Conservation (phyloP, 306 rosid genomes). For the Trifolium dubium region DNA sequence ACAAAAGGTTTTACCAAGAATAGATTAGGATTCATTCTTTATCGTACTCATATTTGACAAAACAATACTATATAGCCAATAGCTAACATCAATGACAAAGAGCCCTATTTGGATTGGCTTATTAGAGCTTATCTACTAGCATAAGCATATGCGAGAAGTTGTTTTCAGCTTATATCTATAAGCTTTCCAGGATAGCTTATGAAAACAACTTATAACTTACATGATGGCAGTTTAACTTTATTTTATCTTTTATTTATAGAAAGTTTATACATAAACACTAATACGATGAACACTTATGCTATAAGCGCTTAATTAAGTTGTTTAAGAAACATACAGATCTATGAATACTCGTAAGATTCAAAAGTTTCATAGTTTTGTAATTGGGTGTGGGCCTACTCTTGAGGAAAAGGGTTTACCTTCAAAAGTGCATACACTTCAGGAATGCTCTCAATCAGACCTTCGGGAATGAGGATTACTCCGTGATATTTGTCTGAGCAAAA, state of each 20-base stretch:
- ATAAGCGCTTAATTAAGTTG: neutral
- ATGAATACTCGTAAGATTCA: neutral
- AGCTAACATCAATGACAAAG: slow-evolving; percentile 9
- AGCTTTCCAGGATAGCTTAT: too few species aligned
- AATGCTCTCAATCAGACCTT: slow-evolving; percentile 97
- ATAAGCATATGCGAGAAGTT: too few species aligned
- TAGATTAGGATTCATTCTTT: slow-evolving; percentile 3
- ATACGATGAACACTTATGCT: neutral
- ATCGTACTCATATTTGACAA: neutral
- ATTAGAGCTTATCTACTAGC: too few species aligned
- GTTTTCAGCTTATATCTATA: too few species aligned
- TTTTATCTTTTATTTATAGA: neutral
- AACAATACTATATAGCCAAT: slow-evolving; percentile 10
- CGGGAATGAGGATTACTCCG: slow-evolving; percentile 93
- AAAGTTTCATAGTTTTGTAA: neutral
- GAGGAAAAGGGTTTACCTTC: slow-evolving; percentile 58
- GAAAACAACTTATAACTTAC: too few species aligned
- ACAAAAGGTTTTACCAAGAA: slow-evolving; percentile 33
- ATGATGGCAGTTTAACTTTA: too few species aligned
- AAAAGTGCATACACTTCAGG: slow-evolving; percentile 96
- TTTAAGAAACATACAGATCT: slow-evolving; percentile 16
- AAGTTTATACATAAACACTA: neutral
- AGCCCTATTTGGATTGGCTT: neutral
- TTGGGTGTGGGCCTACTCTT: neutral
- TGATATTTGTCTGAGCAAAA: slow-evolving; percentile 80